These are phyloP conservation scores for Saccharum spontaneum DNA, from an alignment of 176 grass and related monocot species.

Conservation along the genomic window DNA sequence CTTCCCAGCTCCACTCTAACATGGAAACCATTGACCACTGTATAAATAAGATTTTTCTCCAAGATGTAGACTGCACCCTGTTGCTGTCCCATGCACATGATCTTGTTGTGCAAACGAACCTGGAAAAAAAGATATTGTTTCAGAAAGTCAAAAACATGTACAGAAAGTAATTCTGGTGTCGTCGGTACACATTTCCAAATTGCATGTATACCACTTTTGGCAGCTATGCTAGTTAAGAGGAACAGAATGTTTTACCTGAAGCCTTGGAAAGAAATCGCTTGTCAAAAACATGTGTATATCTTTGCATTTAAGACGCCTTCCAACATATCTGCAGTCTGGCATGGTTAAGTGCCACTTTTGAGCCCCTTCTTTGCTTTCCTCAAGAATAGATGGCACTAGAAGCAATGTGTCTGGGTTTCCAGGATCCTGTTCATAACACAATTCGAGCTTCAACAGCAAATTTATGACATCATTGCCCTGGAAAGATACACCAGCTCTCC, in stretches of 20 bases:
- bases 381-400: conserved; percentile 70
- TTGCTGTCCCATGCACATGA: conserved; percentile 43
- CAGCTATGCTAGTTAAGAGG: neutral
- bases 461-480: conserved; percentile 74
- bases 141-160: conserved; percentile 3
- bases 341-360: conserved; percentile 57
- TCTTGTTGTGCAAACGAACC: conserved; percentile 86
- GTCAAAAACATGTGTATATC: conserved; percentile 71
- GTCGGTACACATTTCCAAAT: neutral
- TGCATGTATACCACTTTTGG: neutral
- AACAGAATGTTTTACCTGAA: conserved; percentile 56
- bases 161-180: neutral
- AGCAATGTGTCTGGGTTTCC: conserved; percentile 68
- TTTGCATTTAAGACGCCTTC: conserved; percentile 76
- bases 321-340: conserved; percentile 60
- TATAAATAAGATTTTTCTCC: conserved; percentile 79
- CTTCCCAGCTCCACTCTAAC: conserved; percentile 60
- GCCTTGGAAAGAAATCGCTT: conserved; percentile 77
- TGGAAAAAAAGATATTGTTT: conserved; percentile 24
- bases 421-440: conserved; percentile 89
- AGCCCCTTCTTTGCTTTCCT: conserved; percentile 47
- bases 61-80: conserved; percentile 59
- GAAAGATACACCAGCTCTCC: conserved; percentile 47
- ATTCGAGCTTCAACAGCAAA: conserved; percentile 74
- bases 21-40: conserved; percentile 71